Evolutionary conservation across 140 eudicot species (phyloP), one percentile per base, ranked within the genome.

Genomic region (Erigeron philadelphicus): DNA sequence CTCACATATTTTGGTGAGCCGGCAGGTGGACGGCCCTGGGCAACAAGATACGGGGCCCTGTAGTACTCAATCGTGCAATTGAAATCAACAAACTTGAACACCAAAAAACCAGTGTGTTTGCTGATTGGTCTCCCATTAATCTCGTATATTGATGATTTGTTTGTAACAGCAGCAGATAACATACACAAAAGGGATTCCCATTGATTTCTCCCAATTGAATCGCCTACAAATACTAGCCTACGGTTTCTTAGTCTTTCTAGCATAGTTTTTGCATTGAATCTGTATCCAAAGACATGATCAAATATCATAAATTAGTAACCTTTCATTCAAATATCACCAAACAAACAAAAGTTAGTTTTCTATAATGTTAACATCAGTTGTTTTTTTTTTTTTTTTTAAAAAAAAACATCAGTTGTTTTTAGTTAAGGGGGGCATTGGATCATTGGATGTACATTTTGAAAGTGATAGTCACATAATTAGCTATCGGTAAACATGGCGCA

Each of bases 161-260:
- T 80, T 12, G 83, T 25, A 44, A 93, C 72, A 16, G 67, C 87
- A 46, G 88, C 78, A 72, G 95, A 81, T 50, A 93, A 76, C 95
- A 93, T 68, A 75, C 98, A 93, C 45, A 93, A 79, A 70, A 92
- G 85, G 17, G 98, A 92, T 81, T 92, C 98, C 98, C 98, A 92
- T 73, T 92, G 98, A 72, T 88, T 93, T 83, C 98, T 83, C 59
- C 96, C 98, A 9, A 93, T 87, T 19, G 98, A 93, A 72, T 93
- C 98, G 11, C 98, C 98, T 42, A 85, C 95, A 72, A 93, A 93
- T 23, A 70, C 96, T 64, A 93, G 10, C 68, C 95, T 80, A 0
- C 83, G 72, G 82, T 93, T 84, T 70, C 87, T 40, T 38, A 88
- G 72, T 70, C 78, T 89, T 66, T 93, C 95, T 72, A 93, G 63